Base-by-base conservation (phyloP, 2,329 filamentous ascomycete genomes). In the Fusarium buharicum region DNA sequence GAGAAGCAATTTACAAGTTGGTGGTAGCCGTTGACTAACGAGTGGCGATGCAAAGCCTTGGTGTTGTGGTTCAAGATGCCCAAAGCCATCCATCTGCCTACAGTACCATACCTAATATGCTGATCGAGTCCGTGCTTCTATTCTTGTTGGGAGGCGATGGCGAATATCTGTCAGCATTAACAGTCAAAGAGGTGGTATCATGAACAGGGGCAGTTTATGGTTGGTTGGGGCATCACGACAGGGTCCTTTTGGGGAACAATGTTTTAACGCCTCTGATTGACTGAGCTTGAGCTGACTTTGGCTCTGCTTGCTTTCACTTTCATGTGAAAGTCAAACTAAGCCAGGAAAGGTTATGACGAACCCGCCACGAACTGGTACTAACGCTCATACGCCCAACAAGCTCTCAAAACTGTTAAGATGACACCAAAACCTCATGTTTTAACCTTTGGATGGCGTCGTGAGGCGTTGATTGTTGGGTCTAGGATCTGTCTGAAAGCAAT, bases 401-500 rank as follows among this genome's bases (percentile, higher is more conserved):
- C 37, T 16, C 28, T 8, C 36, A 46, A 30, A 40, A 47, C 43
- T 63, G 59, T 59, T 64, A 62, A 48, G 45, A 37, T 37, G 38
- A 45, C 30, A 50, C 18, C 20, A 48, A 47, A 57, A 47, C 27
- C 43, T 47, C 38, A 58, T 22, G 27, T 39, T 60, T 55, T 51
- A 47, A 36, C 43, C 43, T 49, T 54, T 54, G 22, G 20, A 39
- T 47, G 40, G 57, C 41, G 28, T 46, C 31, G 34, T 17, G 59
- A 57, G 54, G 59, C 60, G 54, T 47, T 41, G 8, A 33, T 38
- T 62, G 59, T 62, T 57, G 59, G 51, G 57, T 28, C 41, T 59
- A 30, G 40, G 24, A 45, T 17, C 18, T 8, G 14, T 16, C 31
- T 30, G 17, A 44, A 52, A 16, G 22, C 17, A 38, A 52, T 52